Conservation (phyloP, 805 yeast species). For the Kazachstania psychrophila region DNA sequence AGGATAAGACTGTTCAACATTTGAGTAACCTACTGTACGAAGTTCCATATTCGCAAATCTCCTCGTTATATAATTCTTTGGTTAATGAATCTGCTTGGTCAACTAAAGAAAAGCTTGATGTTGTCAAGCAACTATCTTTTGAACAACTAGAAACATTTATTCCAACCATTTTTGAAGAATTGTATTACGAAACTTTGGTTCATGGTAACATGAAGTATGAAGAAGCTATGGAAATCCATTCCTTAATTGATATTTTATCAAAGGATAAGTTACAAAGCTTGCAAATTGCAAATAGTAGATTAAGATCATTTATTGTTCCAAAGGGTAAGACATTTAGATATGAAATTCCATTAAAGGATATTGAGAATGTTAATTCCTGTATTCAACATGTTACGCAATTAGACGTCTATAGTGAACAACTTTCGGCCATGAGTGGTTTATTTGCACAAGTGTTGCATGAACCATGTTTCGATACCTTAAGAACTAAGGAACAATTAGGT, state of each 20-base stretch:
- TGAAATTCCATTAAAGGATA: slow-evolving; percentile 48
- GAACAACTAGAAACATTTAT: slow-evolving; percentile 44
- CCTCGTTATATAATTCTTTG: slow-evolving; percentile 49
- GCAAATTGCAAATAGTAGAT: slow-evolving; percentile 22
- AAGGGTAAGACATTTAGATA: slow-evolving; percentile 35
- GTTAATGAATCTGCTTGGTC: slow-evolving; percentile 68
- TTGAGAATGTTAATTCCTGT: slow-evolving; percentile 71
- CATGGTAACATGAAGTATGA: slow-evolving; percentile 60
- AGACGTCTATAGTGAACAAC: slow-evolving; percentile 39
- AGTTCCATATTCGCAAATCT: slow-evolving; percentile 73
- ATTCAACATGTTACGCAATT: slow-evolving; percentile 70
- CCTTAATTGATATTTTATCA: slow-evolving; percentile 36
- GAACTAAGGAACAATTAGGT: slow-evolving; percentile 93
- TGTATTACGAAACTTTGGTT: slow-evolving; percentile 61
- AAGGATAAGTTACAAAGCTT: slow-evolving; percentile 35
- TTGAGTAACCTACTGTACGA: slow-evolving; percentile 60
- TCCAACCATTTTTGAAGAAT: slow-evolving; percentile 45
- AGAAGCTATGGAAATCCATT: slow-evolving; percentile 44
- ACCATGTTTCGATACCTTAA: slow-evolving; percentile 79
- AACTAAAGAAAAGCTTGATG: slow-evolving; percentile 49
- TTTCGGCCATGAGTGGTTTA: slow-evolving; percentile 49
- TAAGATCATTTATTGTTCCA: slow-evolving; percentile 38
- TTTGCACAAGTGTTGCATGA: slow-evolving; percentile 68
- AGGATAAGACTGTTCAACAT: slow-evolving; percentile 53
- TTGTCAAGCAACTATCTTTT: slow-evolving; percentile 37